Conservation (phyloP, 345 rosid species). For the Conringia planisiliqua region DNA sequence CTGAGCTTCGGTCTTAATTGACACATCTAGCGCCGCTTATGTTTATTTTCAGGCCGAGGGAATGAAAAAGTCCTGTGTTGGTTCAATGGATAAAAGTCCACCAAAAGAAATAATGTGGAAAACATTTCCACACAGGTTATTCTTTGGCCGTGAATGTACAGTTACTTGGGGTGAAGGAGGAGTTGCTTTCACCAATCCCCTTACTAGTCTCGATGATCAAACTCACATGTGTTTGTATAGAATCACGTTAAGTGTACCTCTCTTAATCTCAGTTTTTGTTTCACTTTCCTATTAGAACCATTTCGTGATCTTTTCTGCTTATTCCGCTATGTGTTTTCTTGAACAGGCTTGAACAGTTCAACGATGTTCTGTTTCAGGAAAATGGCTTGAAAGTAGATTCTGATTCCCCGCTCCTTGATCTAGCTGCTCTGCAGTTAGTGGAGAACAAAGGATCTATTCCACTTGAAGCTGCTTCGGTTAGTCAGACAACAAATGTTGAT, state of each 20-base stretch:
- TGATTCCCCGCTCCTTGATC: constrained; percentile 53
- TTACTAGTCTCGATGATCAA: constrained; percentile 39
- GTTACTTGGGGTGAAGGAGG: constrained; percentile 79
- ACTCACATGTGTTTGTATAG: constrained; percentile 60
- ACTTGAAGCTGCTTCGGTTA: constrained; percentile 43
- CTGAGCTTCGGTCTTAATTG: neutral
- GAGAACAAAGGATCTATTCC: constrained; percentile 42
- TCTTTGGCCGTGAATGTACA: constrained; percentile 67
- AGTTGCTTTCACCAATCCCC: constrained; percentile 75
- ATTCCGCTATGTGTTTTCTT: neutral
- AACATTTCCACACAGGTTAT: constrained; percentile 63
- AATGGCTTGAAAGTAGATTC: constrained; percentile 38
- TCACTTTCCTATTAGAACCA: neutral
- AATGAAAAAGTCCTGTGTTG: constrained; percentile 60
- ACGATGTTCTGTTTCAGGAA: constrained; percentile 78
- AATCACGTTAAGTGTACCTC: constrained; percentile 57
- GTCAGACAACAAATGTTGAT: constrained; percentile 7
- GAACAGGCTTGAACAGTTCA: constrained; percentile 90
- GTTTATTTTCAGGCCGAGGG: constrained; percentile 54
- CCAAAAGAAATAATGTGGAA: constrained; percentile 76
- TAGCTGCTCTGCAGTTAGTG: constrained; percentile 38
- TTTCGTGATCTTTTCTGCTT: constrained; percentile 6
- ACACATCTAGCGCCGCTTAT: neutral
- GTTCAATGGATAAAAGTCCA: constrained; percentile 63
- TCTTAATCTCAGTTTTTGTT: constrained; percentile 2